phyloP scores from a whole-genome alignment of 331 rosid species.

The Cydonia oblonga region DNA sequence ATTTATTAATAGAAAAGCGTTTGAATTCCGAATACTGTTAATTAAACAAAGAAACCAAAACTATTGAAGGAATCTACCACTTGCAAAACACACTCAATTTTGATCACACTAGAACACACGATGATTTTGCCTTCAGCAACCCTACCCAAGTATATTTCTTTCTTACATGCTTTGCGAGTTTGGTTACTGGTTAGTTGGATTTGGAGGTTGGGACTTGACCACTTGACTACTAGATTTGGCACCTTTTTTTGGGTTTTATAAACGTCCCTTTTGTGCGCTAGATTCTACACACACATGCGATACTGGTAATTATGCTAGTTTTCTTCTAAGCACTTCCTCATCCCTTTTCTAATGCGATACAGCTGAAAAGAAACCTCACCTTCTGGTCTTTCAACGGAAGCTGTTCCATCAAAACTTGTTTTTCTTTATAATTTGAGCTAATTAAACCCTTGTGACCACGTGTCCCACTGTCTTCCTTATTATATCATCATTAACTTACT shows the following conservation, averaged over 20 bases:
- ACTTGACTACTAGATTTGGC: too few relatives aligned
- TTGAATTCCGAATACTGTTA: too few relatives aligned
- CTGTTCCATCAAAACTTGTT: not conserved
- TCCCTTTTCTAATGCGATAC: not conserved
- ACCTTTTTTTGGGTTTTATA: not conserved
- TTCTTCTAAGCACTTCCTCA: not conserved
- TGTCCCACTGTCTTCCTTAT: not conserved
- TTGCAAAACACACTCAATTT: not conserved
- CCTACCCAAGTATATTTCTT: not conserved
- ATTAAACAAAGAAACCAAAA: too few relatives aligned
- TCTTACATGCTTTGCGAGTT: not conserved
- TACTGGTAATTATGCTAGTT: not conserved
- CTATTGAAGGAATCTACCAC: not conserved
- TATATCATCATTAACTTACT: not conserved
- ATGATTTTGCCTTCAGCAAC: not conserved
- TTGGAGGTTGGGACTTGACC: too few relatives aligned
- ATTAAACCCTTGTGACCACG: not conserved
- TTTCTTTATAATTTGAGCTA: not conserved
- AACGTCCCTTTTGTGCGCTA: not conserved
- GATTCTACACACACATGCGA: not conserved
- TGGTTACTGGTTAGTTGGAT: not conserved
- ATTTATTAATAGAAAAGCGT: too few relatives aligned
- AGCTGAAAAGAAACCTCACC: not conserved
- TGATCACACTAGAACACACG: not conserved
- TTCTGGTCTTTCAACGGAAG: not conserved